Evolutionary conservation across 2,329 filamentous ascomycete genomes (phyloP).

Genomic region (Fusarium sp.): DNA sequence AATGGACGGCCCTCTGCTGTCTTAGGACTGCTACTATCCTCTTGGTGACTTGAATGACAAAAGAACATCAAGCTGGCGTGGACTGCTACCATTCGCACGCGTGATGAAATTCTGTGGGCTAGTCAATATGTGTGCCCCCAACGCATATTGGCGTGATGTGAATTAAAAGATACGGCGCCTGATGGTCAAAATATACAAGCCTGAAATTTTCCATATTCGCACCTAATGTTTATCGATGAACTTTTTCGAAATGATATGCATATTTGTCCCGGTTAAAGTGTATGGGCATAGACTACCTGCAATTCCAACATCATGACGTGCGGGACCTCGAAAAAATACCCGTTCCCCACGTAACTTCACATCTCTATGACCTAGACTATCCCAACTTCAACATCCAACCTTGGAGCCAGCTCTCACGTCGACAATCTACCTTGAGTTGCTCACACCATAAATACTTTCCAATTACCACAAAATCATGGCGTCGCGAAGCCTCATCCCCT

Average conservation of each 20-base stretch:
- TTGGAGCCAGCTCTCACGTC: neutral
- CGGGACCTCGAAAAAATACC: constrained; percentile 42
- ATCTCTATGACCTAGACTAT: constrained; percentile 5
- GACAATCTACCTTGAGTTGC: neutral
- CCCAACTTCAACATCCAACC: constrained; percentile 5
- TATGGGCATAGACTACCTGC: neutral
- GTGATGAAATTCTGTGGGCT: constrained; percentile 28
- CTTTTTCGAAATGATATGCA: neutral
- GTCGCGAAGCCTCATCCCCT: constrained; percentile 39
- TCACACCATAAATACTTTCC: neutral
- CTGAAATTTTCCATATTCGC: neutral
- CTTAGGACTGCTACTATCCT: constrained; percentile 56
- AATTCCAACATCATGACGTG: constrained; percentile 42
- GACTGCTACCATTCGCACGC: constrained; percentile 36
- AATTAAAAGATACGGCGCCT: constrained; percentile 30
- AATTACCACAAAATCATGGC: constrained; percentile 20
- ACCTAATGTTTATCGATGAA: neutral
- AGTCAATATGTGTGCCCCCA: neutral
- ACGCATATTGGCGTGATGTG: constrained; percentile 16
- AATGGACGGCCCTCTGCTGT: constrained; percentile 59
- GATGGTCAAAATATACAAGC: constrained; percentile 22
- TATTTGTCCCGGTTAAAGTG: neutral
- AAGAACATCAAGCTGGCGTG: constrained; percentile 54
- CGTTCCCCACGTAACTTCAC: constrained; percentile 36
- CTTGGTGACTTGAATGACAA: constrained; percentile 60